These are phyloP conservation scores for Sarocladiaceae sp. DNA, from an alignment of 2,329 filamentous ascomycete genomes.

Conservation along the genomic window DNA sequence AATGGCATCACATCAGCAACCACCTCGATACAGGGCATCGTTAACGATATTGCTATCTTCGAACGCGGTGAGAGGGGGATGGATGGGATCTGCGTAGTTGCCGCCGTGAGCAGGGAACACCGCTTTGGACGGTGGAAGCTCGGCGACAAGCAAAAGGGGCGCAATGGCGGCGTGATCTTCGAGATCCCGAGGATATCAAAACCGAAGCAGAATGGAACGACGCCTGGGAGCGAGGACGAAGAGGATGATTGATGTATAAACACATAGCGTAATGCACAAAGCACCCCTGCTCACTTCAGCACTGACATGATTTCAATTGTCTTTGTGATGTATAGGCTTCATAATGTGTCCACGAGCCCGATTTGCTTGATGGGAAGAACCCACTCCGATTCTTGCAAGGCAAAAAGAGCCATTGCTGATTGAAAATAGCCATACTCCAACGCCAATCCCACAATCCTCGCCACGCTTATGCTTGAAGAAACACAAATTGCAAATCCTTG, in stretches of 20 bases:
- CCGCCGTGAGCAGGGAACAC: conserved; percentile 82
- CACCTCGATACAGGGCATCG: conserved; percentile 57
- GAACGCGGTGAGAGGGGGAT: conserved; percentile 74
- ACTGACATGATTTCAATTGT: background rate
- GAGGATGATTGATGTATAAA: conserved; percentile 15
- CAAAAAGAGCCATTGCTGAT: no score
- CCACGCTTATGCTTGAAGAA: background rate
- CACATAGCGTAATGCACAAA: conserved; percentile 6
- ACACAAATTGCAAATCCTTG: background rate
- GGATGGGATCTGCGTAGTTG: conserved; percentile 75
- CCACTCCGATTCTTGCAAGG: no score
- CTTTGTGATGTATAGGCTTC: background rate
- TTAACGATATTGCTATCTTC: conserved; percentile 85
- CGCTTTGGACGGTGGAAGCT: conserved; percentile 77
- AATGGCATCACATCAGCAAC: conserved; percentile 11
- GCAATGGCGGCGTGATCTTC: conserved; percentile 83
- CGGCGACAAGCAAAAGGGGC: conserved; percentile 43
- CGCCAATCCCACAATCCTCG: conserved; percentile 1
- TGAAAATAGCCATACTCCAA: background rate
- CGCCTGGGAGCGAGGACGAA: conserved; percentile 20
- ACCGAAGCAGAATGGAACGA: conserved; percentile 16
- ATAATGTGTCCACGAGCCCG: no score
- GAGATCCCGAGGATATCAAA: conserved; percentile 57
- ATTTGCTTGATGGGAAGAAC: no score
- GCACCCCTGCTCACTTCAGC: background rate